Evolutionary conservation across 371 early-diverging fungal genomes (phyloP), one percentile per base, ranked within the genome.

Genomic region (Mortierella sp.): DNA sequence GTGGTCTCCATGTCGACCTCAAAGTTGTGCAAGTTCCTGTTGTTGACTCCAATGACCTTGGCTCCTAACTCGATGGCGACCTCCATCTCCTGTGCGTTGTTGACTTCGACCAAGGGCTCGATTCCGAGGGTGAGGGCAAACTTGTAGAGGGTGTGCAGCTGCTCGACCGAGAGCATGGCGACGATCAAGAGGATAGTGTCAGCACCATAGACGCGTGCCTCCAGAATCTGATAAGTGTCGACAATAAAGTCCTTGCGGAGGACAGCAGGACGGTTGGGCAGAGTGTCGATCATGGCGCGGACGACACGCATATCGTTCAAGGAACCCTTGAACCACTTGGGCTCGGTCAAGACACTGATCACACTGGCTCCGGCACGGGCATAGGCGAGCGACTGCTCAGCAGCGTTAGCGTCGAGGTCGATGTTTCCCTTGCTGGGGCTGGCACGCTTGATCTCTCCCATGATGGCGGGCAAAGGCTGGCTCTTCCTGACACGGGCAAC

Each of bases 61-160:
- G 99, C 93, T 0, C 97, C 98, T 4, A 94, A 84, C 21, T 92
- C 92, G 49, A 97, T 86, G 0, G 99, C 99, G 51, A 93, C 90
- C 46, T 91, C 87, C 98, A 98, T 97, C 89, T 99, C 99, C 46
- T 92, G 94, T 16, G 88, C 92, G 81, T 94, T 96, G 87, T 98
- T 97, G 54, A 99, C 98, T 89, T 99, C 99, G 1, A 99, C 99
- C 76, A 99, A 88, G n/a, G 99, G 98, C 87, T 98, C 99, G 96
- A 99, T 99, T 3, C 97, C 97, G 12, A 98, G 90, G 11, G 83
- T 75, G 16, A 95, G 92, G 4, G 97, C 88, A 79, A 95, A 96
- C 11, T 83, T 88, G 83, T 97, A 91, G 12, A 98, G 90, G 6
- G 93, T 90, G 44, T 80, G 81, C 70, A 97, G 87, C 35, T 91